Evolutionary conservation across 225 moss, liverwort and hornwort genomes (phyloP).

Genomic region (Straminergon stramineum): DNA sequence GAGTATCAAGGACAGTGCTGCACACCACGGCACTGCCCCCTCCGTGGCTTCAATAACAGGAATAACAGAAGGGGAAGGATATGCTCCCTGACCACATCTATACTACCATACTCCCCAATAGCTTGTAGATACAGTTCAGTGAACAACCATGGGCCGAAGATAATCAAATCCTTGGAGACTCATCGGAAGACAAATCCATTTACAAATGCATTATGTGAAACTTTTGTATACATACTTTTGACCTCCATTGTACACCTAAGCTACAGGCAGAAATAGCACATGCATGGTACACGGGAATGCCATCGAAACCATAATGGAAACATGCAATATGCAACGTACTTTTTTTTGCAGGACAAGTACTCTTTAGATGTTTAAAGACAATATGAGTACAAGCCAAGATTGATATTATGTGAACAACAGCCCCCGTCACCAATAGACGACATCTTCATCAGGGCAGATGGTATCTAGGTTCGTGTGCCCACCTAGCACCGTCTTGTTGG

Average conservation of each 20-base stretch:
- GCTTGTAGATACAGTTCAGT: neutral
- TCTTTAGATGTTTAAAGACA: neutral
- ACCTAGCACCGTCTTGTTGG: neutral
- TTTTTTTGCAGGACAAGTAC: neutral
- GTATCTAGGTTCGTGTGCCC: no score
- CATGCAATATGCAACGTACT: neutral
- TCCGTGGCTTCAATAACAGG: constrained; percentile 1
- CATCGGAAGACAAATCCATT: neutral
- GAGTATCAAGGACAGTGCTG: constrained; percentile 2
- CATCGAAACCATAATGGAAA: neutral
- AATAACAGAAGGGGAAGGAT: constrained; percentile 1
- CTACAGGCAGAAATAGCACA: neutral
- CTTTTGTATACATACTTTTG: neutral
- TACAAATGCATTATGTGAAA: no score
- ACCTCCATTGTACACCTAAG: neutral
- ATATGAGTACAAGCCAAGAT: neutral
- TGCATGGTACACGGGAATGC: neutral
- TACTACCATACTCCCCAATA: neutral
- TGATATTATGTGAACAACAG: neutral
- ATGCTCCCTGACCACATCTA: neutral
- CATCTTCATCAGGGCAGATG: neutral
- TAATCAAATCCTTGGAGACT: neutral
- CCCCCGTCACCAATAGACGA: neutral
- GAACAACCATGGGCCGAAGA: no score
- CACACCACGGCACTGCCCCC: neutral